Evolutionary conservation across 1,139 yeast genomes (phyloP).

Genomic region (Hansenula sp.): DNA sequence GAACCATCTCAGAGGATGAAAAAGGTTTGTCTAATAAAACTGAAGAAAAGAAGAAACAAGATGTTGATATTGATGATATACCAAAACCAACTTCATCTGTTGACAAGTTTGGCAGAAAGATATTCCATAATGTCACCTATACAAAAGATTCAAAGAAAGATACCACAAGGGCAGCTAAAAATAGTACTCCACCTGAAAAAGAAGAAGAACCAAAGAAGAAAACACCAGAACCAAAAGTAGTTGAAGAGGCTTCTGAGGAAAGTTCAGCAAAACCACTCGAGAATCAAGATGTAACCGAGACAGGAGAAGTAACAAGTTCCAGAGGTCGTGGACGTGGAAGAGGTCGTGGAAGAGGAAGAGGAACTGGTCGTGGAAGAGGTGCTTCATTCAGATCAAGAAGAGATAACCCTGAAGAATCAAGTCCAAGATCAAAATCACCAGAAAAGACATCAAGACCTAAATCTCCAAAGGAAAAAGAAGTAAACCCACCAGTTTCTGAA

Average conservation of each 20-base stretch:
- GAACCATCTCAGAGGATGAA: too few species aligned
- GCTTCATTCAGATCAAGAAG: background rate
- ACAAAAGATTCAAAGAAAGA: background rate
- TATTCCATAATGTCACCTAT: background rate
- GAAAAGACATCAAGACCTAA: background rate
- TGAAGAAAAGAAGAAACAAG: background rate
- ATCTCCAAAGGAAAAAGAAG: background rate
- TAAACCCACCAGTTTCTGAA: background rate
- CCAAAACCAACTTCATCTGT: background rate
- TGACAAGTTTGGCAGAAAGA: background rate
- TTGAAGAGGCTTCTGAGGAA: background rate
- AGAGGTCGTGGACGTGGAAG: conserved; percentile 6
- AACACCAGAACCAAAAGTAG: background rate
- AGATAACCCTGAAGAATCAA: background rate
- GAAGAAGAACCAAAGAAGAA: background rate
- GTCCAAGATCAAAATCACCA: background rate
- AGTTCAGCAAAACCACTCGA: background rate
- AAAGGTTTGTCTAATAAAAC: background rate
- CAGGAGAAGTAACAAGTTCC: background rate
- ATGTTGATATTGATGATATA: background rate
- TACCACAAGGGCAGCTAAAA: background rate
- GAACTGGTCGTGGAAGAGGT: background rate
- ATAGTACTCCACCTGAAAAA: background rate
- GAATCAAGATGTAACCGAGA: background rate
- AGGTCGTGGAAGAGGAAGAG: background rate